These are phyloP conservation scores for Mycena alexandri DNA, from an alignment of 768 basidiomycete species.

Conservation along the genomic window DNA sequence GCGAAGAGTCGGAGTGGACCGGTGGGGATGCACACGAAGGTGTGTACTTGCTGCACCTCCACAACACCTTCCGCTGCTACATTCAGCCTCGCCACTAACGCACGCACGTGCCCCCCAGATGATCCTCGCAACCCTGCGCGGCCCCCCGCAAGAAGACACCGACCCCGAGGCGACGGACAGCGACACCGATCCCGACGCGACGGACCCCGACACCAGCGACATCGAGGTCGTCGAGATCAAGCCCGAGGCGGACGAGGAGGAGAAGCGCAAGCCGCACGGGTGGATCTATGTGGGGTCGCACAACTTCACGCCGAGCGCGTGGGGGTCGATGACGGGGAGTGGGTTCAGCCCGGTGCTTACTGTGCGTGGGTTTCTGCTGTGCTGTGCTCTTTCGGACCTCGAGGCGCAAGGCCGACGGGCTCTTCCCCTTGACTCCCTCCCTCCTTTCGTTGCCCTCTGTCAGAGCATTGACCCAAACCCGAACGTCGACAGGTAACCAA, in stretches of 20 bases:
- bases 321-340: conserved; percentile 67
- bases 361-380: conserved; percentile 43
- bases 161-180: conserved; percentile 47
- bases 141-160: conserved; percentile 39
- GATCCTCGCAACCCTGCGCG: conserved; percentile 57
- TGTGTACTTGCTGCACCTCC: conserved; percentile 40
- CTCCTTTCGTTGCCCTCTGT: not conserved
- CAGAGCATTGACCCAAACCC: not conserved
- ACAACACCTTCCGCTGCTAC: conserved; percentile 2
- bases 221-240: conserved; percentile 38
- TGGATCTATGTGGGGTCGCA: conserved; percentile 76
- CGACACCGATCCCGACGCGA: conserved; percentile 37
- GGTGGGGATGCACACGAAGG: conserved; percentile 80
- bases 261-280: conserved; percentile 44
- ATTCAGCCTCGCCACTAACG: not conserved
- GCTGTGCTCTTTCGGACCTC: too few species aligned
- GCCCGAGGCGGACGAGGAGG: not conserved
- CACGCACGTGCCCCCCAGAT: conserved; percentile 48
- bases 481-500: conserved; percentile 60
- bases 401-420: too few species aligned
- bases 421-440: too few species aligned
- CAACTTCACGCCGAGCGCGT: conserved; percentile 77
- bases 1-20: conserved; percentile 68
- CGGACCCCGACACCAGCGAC: conserved; percentile 45
- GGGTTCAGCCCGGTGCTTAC: conserved; percentile 65